phyloP scores from a whole-genome alignment of 2,329 filamentous ascomycete species.

The Ophiostoma populinum region DNA sequence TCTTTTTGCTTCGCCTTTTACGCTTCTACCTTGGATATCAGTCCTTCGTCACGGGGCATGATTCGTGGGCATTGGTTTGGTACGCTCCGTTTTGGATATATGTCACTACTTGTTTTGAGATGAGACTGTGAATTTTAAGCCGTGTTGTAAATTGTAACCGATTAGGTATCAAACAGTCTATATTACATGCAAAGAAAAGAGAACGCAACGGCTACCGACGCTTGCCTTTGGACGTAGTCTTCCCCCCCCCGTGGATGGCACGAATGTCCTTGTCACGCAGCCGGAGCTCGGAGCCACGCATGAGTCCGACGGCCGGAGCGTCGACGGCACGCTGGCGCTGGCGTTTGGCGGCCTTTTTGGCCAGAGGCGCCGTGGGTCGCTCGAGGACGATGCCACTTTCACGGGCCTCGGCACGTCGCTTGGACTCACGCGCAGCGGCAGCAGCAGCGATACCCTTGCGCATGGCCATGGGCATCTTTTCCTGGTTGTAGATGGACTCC shows the following conservation, averaged over 20 bases:
- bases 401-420: slow-evolving; percentile 58
- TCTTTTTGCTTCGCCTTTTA: slow-evolving; percentile 4
- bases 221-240: slow-evolving; percentile 15
- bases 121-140: background rate
- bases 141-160: too few relatives aligned
- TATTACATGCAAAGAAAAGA: background rate
- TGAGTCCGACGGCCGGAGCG: slow-evolving; percentile 61
- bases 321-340: slow-evolving; percentile 33
- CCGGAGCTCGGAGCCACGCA: slow-evolving; percentile 62
- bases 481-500: slow-evolving; percentile 52
- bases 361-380: slow-evolving; percentile 17
- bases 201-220: background rate
- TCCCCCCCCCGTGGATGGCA: slow-evolving; percentile 42
- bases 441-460: slow-evolving; percentile 70
- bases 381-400: slow-evolving; percentile 89
- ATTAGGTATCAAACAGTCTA: too few relatives aligned
- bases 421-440: slow-evolving; percentile 45
- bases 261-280: slow-evolving; percentile 63
- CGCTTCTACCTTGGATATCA: slow-evolving; percentile 6
- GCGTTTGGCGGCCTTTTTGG: slow-evolving; percentile 23
- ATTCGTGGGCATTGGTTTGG: slow-evolving; percentile 8
- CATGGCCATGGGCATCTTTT: slow-evolving; percentile 77
- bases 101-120: slow-evolving; percentile 4
- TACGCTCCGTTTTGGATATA: too few relatives aligned
- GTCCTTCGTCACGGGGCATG: slow-evolving; percentile 9